phyloP scores from a whole-genome alignment of 2,329 filamentous ascomycete species.

The Stagonosporopsis cucurbitacearum region DNA sequence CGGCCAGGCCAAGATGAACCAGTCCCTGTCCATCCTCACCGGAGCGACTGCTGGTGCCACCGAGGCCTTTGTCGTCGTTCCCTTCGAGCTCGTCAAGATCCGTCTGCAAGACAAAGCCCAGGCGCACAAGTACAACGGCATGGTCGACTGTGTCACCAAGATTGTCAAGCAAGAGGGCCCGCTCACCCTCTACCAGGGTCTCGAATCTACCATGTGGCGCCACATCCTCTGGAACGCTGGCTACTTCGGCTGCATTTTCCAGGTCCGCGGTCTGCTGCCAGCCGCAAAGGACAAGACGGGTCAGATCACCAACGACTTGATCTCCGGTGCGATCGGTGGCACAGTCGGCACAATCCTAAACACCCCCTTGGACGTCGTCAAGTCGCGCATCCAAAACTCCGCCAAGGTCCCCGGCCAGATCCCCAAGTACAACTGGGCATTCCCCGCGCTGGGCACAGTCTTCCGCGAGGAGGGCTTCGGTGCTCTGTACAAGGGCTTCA shows the following conservation, averaged over 20 bases:
- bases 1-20: conserved; percentile 84
- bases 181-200: conserved; percentile 91
- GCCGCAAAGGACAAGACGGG: conserved; percentile 78
- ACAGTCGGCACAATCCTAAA: conserved; percentile 91
- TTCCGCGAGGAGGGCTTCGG: conserved; percentile 90
- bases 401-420: conserved; percentile 78
- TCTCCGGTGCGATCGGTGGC: conserved; percentile 86
- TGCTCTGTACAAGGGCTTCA: conserved; percentile 96
- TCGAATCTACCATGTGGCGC: conserved; percentile 96
- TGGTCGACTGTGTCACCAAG: conserved; percentile 80
- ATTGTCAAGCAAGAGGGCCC: conserved; percentile 83
- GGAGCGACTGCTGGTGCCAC: conserved; percentile 94
- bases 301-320: conserved; percentile 85
- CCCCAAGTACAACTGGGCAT: conserved; percentile 99
- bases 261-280: conserved; percentile 85
- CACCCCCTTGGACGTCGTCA: conserved; percentile 96
- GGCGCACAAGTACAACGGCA: conserved; percentile 83
- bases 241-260: conserved; percentile 99
- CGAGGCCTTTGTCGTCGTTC: conserved; percentile 95
- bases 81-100: conserved; percentile 98
- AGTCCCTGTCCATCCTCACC: conserved; percentile 88
- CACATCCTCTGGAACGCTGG: conserved; percentile 94
- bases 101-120: conserved; percentile 94
- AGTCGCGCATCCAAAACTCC: conserved; percentile 96
- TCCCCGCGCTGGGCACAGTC: conserved; percentile 82